Evolutionary conservation across 192 early-diverging fungal genomes (phyloP).

Genomic region (Gorgonomyces haynaldii): DNA sequence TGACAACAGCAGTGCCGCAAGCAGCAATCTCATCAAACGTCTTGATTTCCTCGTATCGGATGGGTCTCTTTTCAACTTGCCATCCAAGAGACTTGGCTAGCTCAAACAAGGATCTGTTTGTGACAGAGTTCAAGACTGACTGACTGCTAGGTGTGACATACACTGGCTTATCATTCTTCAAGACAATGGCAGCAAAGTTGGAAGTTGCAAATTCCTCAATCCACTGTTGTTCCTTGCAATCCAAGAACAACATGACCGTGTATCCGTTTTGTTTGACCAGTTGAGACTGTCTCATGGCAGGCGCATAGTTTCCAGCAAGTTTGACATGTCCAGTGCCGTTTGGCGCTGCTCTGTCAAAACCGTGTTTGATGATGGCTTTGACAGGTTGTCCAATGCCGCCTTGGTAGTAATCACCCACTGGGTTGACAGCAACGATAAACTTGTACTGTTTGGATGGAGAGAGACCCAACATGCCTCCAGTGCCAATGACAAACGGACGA

Average conservation of each 20-base stretch:
- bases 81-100: conserved; percentile 53
- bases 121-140: conserved; percentile 54
- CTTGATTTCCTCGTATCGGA: conserved; percentile 45
- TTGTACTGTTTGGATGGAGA: conserved; percentile 37
- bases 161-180: conserved; percentile 34
- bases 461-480: conserved; percentile 54
- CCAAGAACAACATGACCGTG: conserved; percentile 60
- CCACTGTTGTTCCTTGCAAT: conserved; percentile 45
- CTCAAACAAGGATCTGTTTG: conserved; percentile 50
- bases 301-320: conserved; percentile 66
- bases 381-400: conserved; percentile 45
- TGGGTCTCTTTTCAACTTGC: conserved; percentile 39
- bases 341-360: conserved; percentile 54
- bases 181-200: conserved; percentile 61
- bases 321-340: conserved; percentile 50
- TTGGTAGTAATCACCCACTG: conserved; percentile 44
- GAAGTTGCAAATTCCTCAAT: conserved; percentile 70
- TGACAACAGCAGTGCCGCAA: conserved; percentile 64
- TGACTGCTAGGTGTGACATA: conserved; percentile 60
- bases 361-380: conserved; percentile 52
- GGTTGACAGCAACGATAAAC: conserved; percentile 52
- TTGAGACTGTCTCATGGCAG: conserved; percentile 43
- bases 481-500: conserved; percentile 59
- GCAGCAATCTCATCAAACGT: conserved; percentile 58
- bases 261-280: conserved; percentile 54